A percentile compares a stretch with the other conserved stretches of the same genome.
phyloP scores from a whole-genome alignment of 768 basidiomycete species.

The Pholiota molesta region DNA sequence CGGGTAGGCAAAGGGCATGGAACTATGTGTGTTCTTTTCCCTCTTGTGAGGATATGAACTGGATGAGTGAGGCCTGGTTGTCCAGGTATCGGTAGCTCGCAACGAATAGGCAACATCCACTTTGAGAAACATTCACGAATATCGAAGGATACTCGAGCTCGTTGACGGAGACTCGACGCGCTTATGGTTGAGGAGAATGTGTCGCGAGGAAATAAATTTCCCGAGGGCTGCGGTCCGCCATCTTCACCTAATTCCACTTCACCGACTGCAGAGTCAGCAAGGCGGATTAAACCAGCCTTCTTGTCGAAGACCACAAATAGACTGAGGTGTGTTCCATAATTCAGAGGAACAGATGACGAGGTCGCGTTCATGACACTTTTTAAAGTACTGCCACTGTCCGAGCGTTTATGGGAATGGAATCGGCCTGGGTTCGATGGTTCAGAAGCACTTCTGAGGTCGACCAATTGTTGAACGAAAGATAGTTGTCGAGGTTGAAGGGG shows the following conservation, averaged over 20 bases:
- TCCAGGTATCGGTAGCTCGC: constrained; percentile 47
- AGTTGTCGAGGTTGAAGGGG: constrained; percentile 69
- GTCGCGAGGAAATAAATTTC: constrained; percentile 32
- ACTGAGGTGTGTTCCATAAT: constrained; percentile 72
- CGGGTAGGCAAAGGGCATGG: constrained; percentile 67
- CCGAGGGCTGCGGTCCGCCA: constrained; percentile 30
- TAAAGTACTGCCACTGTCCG: constrained; percentile 41
- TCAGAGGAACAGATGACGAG: constrained; percentile 35
- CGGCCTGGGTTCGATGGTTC: constrained; percentile 32
- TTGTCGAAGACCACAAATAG: constrained; percentile 89
- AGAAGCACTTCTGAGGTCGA: constrained; percentile 47
- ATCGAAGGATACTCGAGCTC: constrained; percentile 35
- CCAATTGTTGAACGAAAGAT: constrained; percentile 70
- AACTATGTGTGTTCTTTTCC: constrained; percentile 68
- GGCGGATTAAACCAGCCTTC: constrained; percentile 81
- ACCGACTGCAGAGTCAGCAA: constrained; percentile 79
- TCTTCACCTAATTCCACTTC: constrained; percentile 70
- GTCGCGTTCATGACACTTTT: constrained; percentile 32
- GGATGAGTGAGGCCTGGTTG: constrained; percentile 36
- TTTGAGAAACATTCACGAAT: constrained; percentile 34
- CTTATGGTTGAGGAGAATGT: constrained; percentile 27
- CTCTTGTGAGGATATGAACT: constrained; percentile 70
- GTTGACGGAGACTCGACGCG: constrained; percentile 27
- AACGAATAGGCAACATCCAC: constrained; percentile 55
- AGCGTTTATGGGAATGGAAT: constrained; percentile 41